Evolutionary conservation across 192 early-diverging fungal species (phyloP).

Genomic region (Funneliformis geosporum): DNA sequence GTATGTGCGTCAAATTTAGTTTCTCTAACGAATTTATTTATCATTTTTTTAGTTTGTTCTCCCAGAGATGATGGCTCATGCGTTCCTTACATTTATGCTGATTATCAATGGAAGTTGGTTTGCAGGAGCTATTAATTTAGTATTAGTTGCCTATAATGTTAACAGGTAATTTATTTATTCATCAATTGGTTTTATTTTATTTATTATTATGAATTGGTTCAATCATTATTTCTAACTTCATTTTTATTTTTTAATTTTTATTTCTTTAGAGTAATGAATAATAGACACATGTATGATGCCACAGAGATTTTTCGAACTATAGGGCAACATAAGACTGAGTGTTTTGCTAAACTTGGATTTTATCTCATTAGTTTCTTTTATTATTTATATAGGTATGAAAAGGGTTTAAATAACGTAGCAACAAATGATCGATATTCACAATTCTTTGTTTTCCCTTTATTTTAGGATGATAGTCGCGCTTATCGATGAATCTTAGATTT

Average conservation of each 20-base stretch:
- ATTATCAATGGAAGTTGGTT: constrained; percentile 88
- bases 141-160: constrained; percentile 83
- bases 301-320: constrained; percentile 98
- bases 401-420: too few relatives aligned
- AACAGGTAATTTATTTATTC: constrained; percentile 69
- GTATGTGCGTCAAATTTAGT: neutral
- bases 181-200: neutral
- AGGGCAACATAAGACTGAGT: constrained; percentile 91
- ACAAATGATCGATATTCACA: too few relatives aligned
- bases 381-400: constrained; percentile 75
- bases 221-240: constrained; percentile 5
- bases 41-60: constrained; percentile 81
- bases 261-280: constrained; percentile 69
- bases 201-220: neutral
- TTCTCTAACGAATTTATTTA: neutral
- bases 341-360: constrained; percentile 96
- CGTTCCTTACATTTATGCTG: constrained; percentile 80
- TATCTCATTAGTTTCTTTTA: constrained; percentile 96
- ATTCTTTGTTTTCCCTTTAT: neutral
- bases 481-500: constrained; percentile 45
- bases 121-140: constrained; percentile 81
- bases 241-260: too few relatives aligned
- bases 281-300: constrained; percentile 93
- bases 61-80: constrained; percentile 88
- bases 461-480: constrained; percentile 59